Percentiles rank a stretch among this genome's conserved stretches.
Conservation (phyloP, 495 filamentous ascomycete genomes). For the Podospora bellae-mahoneyi region DNA sequence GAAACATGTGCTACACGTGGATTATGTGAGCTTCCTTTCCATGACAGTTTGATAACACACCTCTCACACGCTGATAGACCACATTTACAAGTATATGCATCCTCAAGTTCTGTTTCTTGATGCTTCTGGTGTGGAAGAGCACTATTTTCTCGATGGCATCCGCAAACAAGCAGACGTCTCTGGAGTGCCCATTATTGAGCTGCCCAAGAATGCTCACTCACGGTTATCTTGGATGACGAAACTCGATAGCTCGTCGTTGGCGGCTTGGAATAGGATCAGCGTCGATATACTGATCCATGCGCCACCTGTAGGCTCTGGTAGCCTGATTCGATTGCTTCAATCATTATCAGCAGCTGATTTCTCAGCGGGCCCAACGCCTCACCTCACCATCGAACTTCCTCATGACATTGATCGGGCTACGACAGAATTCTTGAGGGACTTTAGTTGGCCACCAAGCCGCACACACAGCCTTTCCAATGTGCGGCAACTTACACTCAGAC, state of each 20-base stretch:
- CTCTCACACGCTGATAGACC: slow-evolving; percentile 31
- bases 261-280: slow-evolving; percentile 66
- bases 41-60: not conserved
- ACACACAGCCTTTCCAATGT: slow-evolving; percentile 33
- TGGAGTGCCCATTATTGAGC: slow-evolving; percentile 57
- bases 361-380: slow-evolving; percentile 57
- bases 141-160: slow-evolving; percentile 53
- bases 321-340: slow-evolving; percentile 66
- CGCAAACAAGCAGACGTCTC: slow-evolving; percentile 42
- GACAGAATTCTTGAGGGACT: slow-evolving; percentile 54
- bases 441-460: slow-evolving; percentile 60
- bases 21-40: slow-evolving; percentile 34
- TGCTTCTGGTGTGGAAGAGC: slow-evolving; percentile 47
- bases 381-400: slow-evolving; percentile 78
- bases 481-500: slow-evolving; percentile 62
- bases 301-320: slow-evolving; percentile 62
- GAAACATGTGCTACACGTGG: slow-evolving; percentile 39
- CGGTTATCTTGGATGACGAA: slow-evolving; percentile 71
- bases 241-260: slow-evolving; percentile 67
- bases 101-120: slow-evolving; percentile 57
- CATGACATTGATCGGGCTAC: slow-evolving; percentile 59
- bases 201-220: slow-evolving; percentile 58
- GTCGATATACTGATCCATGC: slow-evolving; percentile 78
- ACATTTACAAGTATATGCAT: slow-evolving; percentile 55
- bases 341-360: slow-evolving; percentile 74